Evolutionary conservation across 345 rosid genomes (phyloP).

Genomic region (Euphorbia tirucalli): DNA sequence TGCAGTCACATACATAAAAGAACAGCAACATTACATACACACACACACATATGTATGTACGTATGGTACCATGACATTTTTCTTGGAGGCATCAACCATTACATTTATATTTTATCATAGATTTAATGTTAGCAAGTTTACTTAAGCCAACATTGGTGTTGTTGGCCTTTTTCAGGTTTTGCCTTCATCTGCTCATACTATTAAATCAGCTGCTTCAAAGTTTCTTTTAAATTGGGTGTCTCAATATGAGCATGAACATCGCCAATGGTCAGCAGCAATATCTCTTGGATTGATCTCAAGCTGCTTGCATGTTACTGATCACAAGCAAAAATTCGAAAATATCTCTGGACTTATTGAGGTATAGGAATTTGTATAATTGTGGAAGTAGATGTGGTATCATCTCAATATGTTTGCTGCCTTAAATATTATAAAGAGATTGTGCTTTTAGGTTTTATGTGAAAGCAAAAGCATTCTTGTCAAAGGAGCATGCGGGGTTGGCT

Average conservation of each 20-base stretch:
- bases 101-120: neutral
- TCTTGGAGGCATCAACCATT: neutral
- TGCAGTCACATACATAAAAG: no score
- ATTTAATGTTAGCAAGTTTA: neutral
- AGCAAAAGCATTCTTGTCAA: conserved; percentile 81
- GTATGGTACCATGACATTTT: no score
- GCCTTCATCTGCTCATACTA: conserved; percentile 78
- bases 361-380: neutral
- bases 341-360: conserved; percentile 80
- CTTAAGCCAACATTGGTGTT: conserved; percentile 16
- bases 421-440: conserved; percentile 13
- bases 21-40: no score
- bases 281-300: conserved; percentile 86
- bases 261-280: conserved; percentile 94
- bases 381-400: neutral
- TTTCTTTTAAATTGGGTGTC: conserved; percentile 75
- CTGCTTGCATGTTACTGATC: conserved; percentile 77
- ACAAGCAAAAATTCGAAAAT: conserved; percentile 69
- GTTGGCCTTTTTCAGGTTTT: conserved; percentile 50
- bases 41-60: no score
- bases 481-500: conserved; percentile 94
- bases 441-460: conserved; percentile 67
- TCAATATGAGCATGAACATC: conserved; percentile 82
- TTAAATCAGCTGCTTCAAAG: conserved; percentile 73
- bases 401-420: neutral